phyloP scores from a whole-genome alignment of 2,329 filamentous ascomycete genomes.

The Bipolaris gigantea region DNA sequence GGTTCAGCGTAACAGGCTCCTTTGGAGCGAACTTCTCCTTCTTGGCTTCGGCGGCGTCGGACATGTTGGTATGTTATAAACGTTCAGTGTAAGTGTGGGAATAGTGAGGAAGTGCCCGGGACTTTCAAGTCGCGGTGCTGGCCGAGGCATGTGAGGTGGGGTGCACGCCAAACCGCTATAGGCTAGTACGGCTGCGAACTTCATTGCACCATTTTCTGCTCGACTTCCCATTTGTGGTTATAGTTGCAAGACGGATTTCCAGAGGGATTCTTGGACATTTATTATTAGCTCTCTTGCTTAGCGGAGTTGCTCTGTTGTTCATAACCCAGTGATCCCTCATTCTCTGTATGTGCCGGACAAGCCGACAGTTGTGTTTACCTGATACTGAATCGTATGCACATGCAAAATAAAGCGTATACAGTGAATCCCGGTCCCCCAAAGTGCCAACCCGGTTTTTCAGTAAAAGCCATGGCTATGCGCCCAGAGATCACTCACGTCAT shows the following conservation, averaged over 20 bases:
- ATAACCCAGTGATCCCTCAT: not conserved
- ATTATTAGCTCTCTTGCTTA: not conserved
- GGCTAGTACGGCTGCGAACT: not conserved
- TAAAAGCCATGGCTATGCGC: not conserved
- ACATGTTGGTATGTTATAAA: constrained; percentile 28
- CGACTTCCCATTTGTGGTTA: not conserved
- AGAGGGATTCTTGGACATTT: not conserved
- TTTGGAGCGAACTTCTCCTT: constrained; percentile 75
- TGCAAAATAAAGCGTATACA: not conserved
- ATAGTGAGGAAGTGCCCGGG: constrained; percentile 1
- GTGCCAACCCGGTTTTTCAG: not conserved
- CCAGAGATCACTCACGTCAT: not conserved
- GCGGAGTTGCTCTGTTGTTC: not conserved
- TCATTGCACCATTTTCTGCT: not conserved
- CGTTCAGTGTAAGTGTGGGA: constrained; percentile 2
- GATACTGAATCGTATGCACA: constrained; percentile 3
- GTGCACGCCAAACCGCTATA: constrained; percentile 15
- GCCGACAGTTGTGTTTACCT: not conserved
- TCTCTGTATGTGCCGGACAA: too few species aligned
- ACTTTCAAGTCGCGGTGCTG: constrained; percentile 8
- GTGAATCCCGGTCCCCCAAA: not conserved
- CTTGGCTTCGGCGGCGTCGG: constrained; percentile 37
- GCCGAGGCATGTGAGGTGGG: constrained; percentile 23
- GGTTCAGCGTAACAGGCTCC: constrained; percentile 70
- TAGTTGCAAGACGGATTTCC: not conserved